Evolutionary conservation across 306 rosid genomes (phyloP).

Genomic region (Pyrus betulifolia): DNA sequence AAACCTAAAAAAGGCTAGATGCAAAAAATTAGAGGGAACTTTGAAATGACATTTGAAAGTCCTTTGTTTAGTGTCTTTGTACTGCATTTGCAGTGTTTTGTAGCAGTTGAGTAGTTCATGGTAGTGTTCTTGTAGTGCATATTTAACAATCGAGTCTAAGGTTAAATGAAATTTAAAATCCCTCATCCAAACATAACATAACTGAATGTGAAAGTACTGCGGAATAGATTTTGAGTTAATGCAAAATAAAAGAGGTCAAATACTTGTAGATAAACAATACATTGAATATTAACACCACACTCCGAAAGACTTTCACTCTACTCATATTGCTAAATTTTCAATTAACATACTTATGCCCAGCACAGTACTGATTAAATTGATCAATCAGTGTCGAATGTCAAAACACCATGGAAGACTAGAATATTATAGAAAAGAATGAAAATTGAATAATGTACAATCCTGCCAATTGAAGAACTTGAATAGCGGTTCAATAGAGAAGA

Average conservation of each 20-base stretch:
- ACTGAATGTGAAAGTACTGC: neutral
- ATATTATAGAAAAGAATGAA: neutral
- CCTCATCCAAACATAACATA: neutral
- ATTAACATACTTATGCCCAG: neutral
- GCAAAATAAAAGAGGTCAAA: neutral
- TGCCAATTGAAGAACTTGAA: neutral
- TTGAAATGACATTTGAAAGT: no score
- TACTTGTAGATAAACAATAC: neutral
- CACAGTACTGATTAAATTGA: neutral
- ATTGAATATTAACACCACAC: neutral
- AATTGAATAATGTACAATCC: neutral
- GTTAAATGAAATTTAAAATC: neutral
- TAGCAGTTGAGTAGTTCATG: neutral
- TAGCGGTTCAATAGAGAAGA: neutral
- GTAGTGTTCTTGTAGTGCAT: neutral
- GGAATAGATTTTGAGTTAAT: neutral
- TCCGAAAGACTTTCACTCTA: neutral
- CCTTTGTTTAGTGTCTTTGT: no score
- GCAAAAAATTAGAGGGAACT: no score
- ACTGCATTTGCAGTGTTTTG: neutral
- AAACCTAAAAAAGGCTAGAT: no score
- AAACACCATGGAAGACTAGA: neutral
- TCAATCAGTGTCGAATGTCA: conserved; percentile 2
- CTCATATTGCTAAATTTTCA: neutral
- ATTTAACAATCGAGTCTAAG: neutral